Evolutionary conservation across 495 filamentous ascomycete genomes (phyloP).

Genomic region (Tetracladium setigerum): DNA sequence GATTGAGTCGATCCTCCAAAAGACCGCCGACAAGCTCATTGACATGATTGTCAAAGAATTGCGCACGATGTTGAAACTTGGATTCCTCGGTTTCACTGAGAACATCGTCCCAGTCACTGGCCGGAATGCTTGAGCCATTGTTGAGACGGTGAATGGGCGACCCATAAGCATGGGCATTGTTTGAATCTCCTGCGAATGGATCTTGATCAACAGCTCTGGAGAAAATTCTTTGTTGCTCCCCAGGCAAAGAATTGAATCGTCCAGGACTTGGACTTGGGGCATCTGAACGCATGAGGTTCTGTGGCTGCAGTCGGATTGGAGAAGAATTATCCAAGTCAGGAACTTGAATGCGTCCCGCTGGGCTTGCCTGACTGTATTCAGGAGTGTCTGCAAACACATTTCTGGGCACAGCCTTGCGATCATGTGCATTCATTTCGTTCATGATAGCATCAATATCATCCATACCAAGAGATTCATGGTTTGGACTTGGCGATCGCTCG

Average conservation of each 20-base stretch:
- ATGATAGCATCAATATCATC: conserved; percentile 82
- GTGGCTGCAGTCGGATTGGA: conserved; percentile 47
- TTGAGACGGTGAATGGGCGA: conserved; percentile 60
- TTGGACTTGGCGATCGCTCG: too few relatives aligned
- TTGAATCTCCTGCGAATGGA: conserved; percentile 15
- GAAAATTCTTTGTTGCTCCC: conserved; percentile 24
- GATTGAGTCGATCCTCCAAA: conserved; percentile 66
- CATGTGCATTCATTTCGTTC: conserved; percentile 66
- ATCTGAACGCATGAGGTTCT: conserved; percentile 53
- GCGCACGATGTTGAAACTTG: conserved; percentile 62
- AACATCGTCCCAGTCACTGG: conserved; percentile 87
- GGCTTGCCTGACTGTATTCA: conserved; percentile 30
- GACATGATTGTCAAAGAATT: conserved; percentile 84
- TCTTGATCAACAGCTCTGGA: conserved; percentile 26
- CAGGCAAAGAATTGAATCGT: conserved; percentile 37
- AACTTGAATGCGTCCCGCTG: conserved; percentile 27
- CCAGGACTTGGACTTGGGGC: conserved; percentile 70
- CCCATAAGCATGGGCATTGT: conserved; percentile 26
- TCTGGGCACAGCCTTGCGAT: conserved; percentile 24
- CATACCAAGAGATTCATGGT: conserved; percentile 17
- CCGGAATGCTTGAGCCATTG: conserved; percentile 53
- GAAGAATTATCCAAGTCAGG: conserved; percentile 35
- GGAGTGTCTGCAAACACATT: background rate
- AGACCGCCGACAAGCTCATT: conserved; percentile 74
- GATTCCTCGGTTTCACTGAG: conserved; percentile 75